Base-by-base conservation (phyloP, 2,329 filamentous ascomycete species). In the Pleomassaria siparia region DNA sequence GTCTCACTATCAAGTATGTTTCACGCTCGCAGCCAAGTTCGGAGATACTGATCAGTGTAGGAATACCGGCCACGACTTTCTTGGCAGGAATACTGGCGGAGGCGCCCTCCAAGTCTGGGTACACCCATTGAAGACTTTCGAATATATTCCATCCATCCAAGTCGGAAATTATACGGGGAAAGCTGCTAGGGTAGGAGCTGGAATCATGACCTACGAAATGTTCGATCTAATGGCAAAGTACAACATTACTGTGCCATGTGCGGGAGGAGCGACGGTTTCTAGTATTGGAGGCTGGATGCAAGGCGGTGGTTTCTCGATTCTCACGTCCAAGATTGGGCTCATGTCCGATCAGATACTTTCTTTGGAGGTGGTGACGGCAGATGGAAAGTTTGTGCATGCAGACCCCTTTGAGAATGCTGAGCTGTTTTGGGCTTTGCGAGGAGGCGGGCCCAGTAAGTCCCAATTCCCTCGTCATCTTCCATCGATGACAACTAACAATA, bases 231-330 rank as follows among this genome's bases (percentile, higher is more conserved):
- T 63, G 62, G 49, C 47, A 10, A 20, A 46, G 26, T 35, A 49
- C 33, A 56, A 57, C 21, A 57, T 64, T 7, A 66, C 62, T 3
- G 30, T 62, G 15, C 9, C 60, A 13, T 49, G 52, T 10, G 58
- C 60, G 2, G 59, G 60, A 13, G 57, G 55, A 9, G 42, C 59
- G 2, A 77, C 74, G 2, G 77, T 83, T 11, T 80, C 79, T 18
- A 68, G 77, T 54, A 73, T 48, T 35, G 63, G 60, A 11, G 63
- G 71, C 2, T 73, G 55, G 50, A 64, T 68, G 49, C 63, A 64
- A 22, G 79, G 78, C 2, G 80, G 79, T 15, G 81, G 81, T 0
- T 78, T 82, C 62, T 76, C 74, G 13, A 75, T 78, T 8, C 54
- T 82, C 35, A 74, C 74, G 2, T 72, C 71, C 24, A 66, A 74